A percentile compares a stretch with the other conserved stretches of the same genome.
Evolutionary conservation across 768 basidiomycete genomes (phyloP).

Genomic region (Imleria badia): DNA sequence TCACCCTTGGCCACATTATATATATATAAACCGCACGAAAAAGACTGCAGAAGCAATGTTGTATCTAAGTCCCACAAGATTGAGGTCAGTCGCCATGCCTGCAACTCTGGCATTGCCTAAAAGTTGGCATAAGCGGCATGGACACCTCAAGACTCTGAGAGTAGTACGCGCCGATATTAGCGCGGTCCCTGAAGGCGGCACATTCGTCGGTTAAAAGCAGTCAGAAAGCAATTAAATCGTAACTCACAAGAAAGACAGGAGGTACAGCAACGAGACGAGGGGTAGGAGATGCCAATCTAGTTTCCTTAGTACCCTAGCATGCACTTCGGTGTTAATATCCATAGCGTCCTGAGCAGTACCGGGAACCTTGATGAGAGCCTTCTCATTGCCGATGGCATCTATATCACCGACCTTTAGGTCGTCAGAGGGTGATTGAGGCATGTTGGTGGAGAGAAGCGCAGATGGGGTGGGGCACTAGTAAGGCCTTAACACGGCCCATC

Average conservation of each 20-base stretch:
- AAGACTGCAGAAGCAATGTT: slow-evolving; percentile 41
- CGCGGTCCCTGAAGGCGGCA: slow-evolving; percentile 37
- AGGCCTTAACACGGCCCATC: background rate
- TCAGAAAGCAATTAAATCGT: background rate
- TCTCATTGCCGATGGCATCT: slow-evolving; percentile 6
- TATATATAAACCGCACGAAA: slow-evolving; percentile 25
- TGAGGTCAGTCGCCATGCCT: slow-evolving; percentile 42
- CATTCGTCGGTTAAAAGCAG: background rate
- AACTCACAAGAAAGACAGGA: slow-evolving; percentile 22
- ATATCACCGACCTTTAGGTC: slow-evolving; percentile 3
- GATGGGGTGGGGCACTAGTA: slow-evolving; percentile 6
- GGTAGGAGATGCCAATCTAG: slow-evolving; percentile 23
- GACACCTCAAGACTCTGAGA: background rate
- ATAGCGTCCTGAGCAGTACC: background rate
- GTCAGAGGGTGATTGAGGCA: slow-evolving; percentile 2
- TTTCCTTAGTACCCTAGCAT: slow-evolving; percentile 14
- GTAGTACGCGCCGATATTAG: slow-evolving; percentile 40
- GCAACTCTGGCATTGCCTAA: slow-evolving; percentile 45
- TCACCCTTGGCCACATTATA: background rate
- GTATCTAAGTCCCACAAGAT: slow-evolving; percentile 36
- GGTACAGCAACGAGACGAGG: slow-evolving; percentile 13
- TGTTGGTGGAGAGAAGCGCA: background rate
- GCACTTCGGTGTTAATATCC: background rate
- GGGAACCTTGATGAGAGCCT: background rate
- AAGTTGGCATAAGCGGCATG: slow-evolving; percentile 3